Evolutionary conservation across 1,139 yeast genomes (phyloP), one percentile per base, ranked within the genome.

Genomic region (Geotrichum siamense): DNA sequence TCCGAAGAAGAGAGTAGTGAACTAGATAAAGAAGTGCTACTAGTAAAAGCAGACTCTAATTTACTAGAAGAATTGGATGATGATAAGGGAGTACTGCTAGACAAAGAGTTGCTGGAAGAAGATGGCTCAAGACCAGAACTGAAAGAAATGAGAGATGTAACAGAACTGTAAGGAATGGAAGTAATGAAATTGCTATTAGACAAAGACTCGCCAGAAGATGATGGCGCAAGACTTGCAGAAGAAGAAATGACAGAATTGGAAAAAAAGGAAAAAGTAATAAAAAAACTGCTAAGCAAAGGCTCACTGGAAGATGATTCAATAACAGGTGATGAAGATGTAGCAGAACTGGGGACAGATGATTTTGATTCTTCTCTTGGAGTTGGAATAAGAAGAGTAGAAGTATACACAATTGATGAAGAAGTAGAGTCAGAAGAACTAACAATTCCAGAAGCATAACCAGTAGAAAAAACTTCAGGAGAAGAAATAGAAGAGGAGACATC

Each of bases 201-300:
- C n/a, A n/a, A n/a, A n/a, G n/a, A n/a, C n/a, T n/a, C n/a, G n/a
- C n/a, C n/a, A n/a, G n/a, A n/a, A n/a, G n/a, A n/a, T n/a, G n/a
- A n/a, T n/a, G n/a, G 51, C 39, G 32, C 50, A 32, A 19, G 43
- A 8, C 22, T n/a, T n/a, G n/a, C n/a, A n/a, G n/a, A n/a, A n/a
- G n/a, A n/a, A n/a, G n/a, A n/a, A n/a, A n/a, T 20, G 5, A 10
- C 20, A 26, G 12, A 17, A n/a, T 13, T 28, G 34, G 21, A 22
- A 27, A 17, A 33, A 39, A 20, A n/a, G 35, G 34, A 3, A 29
- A 20, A 27, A 15, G 39, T 17, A 44, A 21, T 15, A 51, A 25
- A 25, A 12, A 23, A 31, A 50, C 31, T 25, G 54, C 27, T 10
- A 47, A 28, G 32, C 50, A 40, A 25, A 12, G 10, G 29, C 43